Percentiles rank a stretch among this genome's conserved stretches.
These are phyloP conservation scores for Scutellaria barbata DNA, from an alignment of 257 asterid genomes.

Conservation along the genomic window DNA sequence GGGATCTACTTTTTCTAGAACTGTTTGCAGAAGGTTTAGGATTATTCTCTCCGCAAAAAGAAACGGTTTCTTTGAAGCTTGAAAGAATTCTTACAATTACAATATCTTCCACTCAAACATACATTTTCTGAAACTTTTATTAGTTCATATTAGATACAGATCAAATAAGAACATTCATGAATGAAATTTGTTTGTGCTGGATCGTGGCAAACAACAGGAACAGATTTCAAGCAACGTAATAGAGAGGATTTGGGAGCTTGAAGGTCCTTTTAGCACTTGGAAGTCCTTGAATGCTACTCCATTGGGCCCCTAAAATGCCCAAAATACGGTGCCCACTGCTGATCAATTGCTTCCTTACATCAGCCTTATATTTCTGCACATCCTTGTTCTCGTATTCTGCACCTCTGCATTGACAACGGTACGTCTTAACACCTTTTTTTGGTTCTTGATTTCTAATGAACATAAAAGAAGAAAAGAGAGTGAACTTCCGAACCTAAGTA, in stretches of 20 bases:
- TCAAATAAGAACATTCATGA: not conserved
- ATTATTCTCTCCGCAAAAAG: too few species aligned
- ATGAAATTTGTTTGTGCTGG: not conserved
- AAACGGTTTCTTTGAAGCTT: not conserved
- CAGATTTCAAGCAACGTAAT: slow-evolving; percentile 56
- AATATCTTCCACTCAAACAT: not conserved
- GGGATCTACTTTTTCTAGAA: too few species aligned
- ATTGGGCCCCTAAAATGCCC: slow-evolving; percentile 75
- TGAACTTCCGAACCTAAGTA: slow-evolving; percentile 53
- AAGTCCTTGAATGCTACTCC: slow-evolving; percentile 78
- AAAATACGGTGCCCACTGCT: slow-evolving; percentile 56
- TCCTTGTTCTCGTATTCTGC: slow-evolving; percentile 51
- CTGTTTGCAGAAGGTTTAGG: too few species aligned
- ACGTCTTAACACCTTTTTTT: not conserved
- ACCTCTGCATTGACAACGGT: slow-evolving; percentile 39
- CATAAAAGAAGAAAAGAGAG: not conserved
- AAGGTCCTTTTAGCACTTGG: slow-evolving; percentile 66
- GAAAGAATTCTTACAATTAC: not conserved
- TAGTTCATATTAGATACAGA: not conserved
- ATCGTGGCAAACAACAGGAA: not conserved
- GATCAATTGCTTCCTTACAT: slow-evolving; percentile 57
- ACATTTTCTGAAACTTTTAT: not conserved
- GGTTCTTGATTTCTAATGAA: too few species aligned
- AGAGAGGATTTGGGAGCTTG: slow-evolving; percentile 79
- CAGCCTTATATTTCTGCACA: slow-evolving; percentile 54